phyloP scores from a whole-genome alignment of 371 early-diverging fungal species.

The Mucor saturninus region DNA sequence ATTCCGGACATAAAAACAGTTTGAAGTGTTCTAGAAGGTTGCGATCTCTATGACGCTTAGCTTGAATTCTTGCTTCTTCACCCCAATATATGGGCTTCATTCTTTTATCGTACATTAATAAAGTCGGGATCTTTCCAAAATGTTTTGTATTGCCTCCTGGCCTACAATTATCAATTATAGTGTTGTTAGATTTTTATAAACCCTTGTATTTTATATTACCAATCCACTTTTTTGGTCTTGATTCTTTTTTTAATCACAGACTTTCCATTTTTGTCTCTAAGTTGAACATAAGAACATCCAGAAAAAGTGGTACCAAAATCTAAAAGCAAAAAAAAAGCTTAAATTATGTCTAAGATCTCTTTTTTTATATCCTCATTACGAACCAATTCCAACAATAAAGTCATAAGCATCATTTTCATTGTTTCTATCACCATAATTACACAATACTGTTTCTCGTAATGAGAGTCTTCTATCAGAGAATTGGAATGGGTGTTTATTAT shows the following conservation, averaged over 20 bases:
- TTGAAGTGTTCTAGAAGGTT: slow-evolving; percentile 2
- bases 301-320: slow-evolving; percentile 63
- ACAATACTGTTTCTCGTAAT: background rate
- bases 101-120: background rate
- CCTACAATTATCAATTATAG: too few relatives aligned
- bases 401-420: slow-evolving; percentile 5
- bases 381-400: slow-evolving; percentile 38
- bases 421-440: background rate
- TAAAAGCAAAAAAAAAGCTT: background rate
- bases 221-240: background rate
- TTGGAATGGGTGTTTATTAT: too few relatives aligned
- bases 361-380: background rate
- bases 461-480: too few relatives aligned
- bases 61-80: background rate
- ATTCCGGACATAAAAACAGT: slow-evolving; percentile 1
- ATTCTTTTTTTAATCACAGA: background rate
- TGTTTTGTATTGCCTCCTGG: background rate
- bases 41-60: background rate
- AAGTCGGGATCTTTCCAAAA: background rate
- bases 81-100: background rate
- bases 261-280: background rate
- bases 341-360: too few relatives aligned
- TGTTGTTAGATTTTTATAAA: background rate
- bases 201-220: background rate
- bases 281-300: slow-evolving; percentile 38